Evolutionary conservation across 495 filamentous ascomycete species (phyloP), one percentile per base, ranked within the genome.

Genomic region (Penicillium crystallinum): DNA sequence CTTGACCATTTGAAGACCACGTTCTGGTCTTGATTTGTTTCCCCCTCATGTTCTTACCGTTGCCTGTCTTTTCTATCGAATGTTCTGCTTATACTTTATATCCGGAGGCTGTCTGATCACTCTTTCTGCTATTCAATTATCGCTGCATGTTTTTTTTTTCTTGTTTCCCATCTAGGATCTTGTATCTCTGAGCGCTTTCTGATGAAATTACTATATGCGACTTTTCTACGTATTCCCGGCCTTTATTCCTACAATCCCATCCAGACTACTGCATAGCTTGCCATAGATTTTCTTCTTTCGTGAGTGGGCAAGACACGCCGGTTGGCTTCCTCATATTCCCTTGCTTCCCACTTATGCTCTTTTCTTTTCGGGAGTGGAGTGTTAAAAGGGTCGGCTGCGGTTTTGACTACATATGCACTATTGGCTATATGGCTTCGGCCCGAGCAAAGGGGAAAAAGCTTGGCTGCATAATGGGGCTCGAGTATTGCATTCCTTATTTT

Each of bases 31-130:
- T 56, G n/a, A n/a, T n/a, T 34, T 48, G 29, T 21, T 49, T 27
- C 43, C 23, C 17, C 51, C 31, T 56, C 59, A 50, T 49, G 57
- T 59, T 45, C 21, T 59, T 49, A 19, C 36, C 4, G 12, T 40
- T 49, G 11, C 25, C 46, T 49, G 35, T 49, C 47, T 49, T 25
- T 49, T 31, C 19, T 31, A 31, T 40, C 22, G 47, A 47, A 39
- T 59, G 27, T 55, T 27, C 50, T 54, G 45, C 44, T 56, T 53
- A 57, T 53, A 59, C 49, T 48, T 27, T 71, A 50, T 50, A 50
- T 50, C 48, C 48, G 72, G 67, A 70, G 73, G 73, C 66, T 77
- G 72, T 77, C 64, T 77, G 72, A 77, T 77, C 66, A 75, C 57
- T 62, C 25, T 58, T 58, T 56, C 42, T 53, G 31, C 41, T 55